Conservation (phyloP, 179 eudicot genomes). For the Pouteria campechiana region DNA sequence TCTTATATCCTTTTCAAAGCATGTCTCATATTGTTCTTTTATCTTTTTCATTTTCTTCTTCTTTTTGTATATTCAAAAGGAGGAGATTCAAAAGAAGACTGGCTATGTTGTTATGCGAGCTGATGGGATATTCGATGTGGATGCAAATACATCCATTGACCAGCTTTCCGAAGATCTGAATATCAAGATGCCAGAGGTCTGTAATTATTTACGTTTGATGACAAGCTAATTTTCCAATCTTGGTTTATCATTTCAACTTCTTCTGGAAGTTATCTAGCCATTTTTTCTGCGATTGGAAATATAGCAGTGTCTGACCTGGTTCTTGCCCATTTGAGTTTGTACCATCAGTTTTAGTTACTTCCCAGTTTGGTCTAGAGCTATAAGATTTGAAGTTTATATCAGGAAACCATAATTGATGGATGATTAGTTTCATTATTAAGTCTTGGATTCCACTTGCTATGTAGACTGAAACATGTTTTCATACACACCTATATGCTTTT, state of each 20-base stretch:
- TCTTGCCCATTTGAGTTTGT: background rate
- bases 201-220: no score
- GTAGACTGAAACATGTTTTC: no score
- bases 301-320: no score
- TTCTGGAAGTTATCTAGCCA: background rate
- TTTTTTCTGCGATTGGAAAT: no score
- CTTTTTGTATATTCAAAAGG: conserved; percentile 33
- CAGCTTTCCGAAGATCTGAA: conserved; percentile 90
- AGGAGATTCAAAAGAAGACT: conserved; percentile 92
- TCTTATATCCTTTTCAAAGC: no score
- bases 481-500: no score
- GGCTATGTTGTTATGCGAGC: conserved; percentile 96
- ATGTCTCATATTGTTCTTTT: no score
- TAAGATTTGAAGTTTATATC: no score
- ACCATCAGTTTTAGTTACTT: background rate
- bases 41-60: background rate
- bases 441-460: background rate
- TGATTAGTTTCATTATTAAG: background rate
- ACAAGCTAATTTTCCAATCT: background rate
- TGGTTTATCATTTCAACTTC: background rate
- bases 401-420: no score
- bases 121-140: conserved; percentile 91
- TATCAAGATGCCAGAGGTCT: conserved; percentile 89
- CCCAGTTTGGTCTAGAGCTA: no score
- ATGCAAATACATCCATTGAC: conserved; percentile 95